Conservation (phyloP, 805 yeast species). For the Candida oleophila region DNA sequence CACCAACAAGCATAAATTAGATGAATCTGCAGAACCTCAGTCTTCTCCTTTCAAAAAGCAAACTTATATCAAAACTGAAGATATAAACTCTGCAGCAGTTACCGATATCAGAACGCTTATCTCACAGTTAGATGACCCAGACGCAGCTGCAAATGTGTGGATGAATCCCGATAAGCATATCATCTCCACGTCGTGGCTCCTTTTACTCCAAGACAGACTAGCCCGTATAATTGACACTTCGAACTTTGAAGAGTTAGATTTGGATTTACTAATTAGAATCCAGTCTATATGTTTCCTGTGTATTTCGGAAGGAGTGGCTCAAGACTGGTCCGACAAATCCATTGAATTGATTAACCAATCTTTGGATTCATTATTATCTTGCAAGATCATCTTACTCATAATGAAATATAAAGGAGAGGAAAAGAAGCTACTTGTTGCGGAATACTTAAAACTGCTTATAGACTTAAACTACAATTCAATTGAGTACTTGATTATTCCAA, state of each 20-base stretch:
- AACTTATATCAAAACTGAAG: conserved; percentile 3
- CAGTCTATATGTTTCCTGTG: conserved; percentile 26
- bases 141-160: not conserved
- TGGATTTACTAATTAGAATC: conserved; percentile 14
- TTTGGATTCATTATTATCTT: conserved; percentile 20
- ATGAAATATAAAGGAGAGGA: conserved; percentile 39
- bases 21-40: conserved; percentile 1
- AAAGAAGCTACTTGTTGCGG: conserved; percentile 46
- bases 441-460: conserved; percentile 39
- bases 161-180: conserved; percentile 5
- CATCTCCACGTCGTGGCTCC: conserved; percentile 12
- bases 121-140: not conserved
- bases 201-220: conserved; percentile 21
- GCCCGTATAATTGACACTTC: conserved; percentile 21
- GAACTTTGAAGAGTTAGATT: conserved; percentile 12
- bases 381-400: conserved; percentile 37
- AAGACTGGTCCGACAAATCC: conserved; percentile 1
- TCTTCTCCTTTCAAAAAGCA: conserved; percentile 6
- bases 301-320: conserved; percentile 4
- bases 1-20: not conserved
- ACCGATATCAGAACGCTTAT: not conserved
- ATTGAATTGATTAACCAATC: not conserved
- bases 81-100: conserved; percentile 15
- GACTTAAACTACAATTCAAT: conserved; percentile 34
- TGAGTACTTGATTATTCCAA: conserved; percentile 13